Base-by-base conservation (phyloP, 805 yeast species). In the Ogataea paradorogensis region DNA sequence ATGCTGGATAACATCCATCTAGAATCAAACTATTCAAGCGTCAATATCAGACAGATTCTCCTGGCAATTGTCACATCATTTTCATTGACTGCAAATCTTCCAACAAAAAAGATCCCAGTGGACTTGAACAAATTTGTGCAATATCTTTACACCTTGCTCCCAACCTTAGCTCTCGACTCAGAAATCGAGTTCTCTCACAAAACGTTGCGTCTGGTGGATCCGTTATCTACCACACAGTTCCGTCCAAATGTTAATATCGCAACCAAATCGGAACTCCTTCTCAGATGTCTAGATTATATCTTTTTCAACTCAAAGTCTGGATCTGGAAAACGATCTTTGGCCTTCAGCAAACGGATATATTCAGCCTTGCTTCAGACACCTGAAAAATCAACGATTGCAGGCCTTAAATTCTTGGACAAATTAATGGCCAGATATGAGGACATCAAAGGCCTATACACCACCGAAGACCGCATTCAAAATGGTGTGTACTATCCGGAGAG, bases 51-150 rank as follows among this genome's bases (percentile, higher is more conserved):
- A 48, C 89, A 88, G 47, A 71, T 86, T 0, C 67, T 91, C 30
- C 70, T 93, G 15, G 86, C 96, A 59, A 78, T 89, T 31, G 88
- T 84, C 11, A 91, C 98, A 1, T 87, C 98, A 5, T 91, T 91
- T 63, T 82, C 96, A 1, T 70, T 93, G 33, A 77, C 89, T 13
- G 73, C 84, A 0, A 88, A 84, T 45, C 90, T 89, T 56, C 73
- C 78, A 1, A 76, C 78, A 21, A 79, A 74, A 62, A 84, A 82
- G 54, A 75, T 90, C 38, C 80, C 82, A 16, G 76, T 90, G 38
- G 99, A 93, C 60, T 69, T 93, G 47, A 77, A 95, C 15, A 76
- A 76, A 43, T 93, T 93, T 56, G 78, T 90, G 27, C 80, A 83
- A 43, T 78, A 84, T 10, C 69, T 93, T 29, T 91, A 91, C 56